Evolutionary conservation across 1,139 yeast species (phyloP), one percentile per base, ranked within the genome.

Genomic region (Meyerozyma sp.): DNA sequence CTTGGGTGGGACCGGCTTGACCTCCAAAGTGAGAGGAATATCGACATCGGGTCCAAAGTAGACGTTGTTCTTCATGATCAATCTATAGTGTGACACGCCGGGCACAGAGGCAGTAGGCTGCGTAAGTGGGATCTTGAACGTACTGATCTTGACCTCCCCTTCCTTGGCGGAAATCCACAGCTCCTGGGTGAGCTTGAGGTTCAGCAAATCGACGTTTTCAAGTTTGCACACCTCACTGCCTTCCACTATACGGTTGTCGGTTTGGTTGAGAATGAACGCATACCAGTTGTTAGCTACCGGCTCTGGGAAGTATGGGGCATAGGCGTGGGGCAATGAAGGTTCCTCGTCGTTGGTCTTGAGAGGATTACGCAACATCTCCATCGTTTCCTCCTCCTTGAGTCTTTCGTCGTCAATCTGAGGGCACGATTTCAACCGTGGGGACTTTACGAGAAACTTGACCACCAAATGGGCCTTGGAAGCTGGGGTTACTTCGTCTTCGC

Each of bases 401-500:
- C 65, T 63, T 41, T 63, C 61, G 30, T 68, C 72, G 8, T 66
- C 58, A 40, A 72, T 62, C 10, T 77, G 78, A 2, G 84, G 81
- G 51, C 73, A 65, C 16, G 83, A 79, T 58, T 82, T 83, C 43
- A 81, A 84, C 43, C 64, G 67, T 14, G 90, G 81, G 2, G 95
- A 86, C 55, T 84, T 82, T 35, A 88, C 81, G 40, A 88, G 66
- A 49, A 87, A 84, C 61, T 89, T 89, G 36, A 94, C 54, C 26
- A 82, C 81, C 49, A 94, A 68, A 60, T 88, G 91, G 9, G 89
- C 81, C 46, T 77, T 79, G 2, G 98, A 79, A 40, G 68, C 63
- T 30, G 97, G 95, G 3, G 95, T 79, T 10, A 93, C 85, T 30
- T 73, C 70, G 25, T 68, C 63, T 67, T 91, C 98, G 32, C 98